A percentile compares a stretch with the other conserved stretches of the same genome.
phyloP scores from a whole-genome alignment of 345 rosid species.

The Melaleuca alternifolia region DNA sequence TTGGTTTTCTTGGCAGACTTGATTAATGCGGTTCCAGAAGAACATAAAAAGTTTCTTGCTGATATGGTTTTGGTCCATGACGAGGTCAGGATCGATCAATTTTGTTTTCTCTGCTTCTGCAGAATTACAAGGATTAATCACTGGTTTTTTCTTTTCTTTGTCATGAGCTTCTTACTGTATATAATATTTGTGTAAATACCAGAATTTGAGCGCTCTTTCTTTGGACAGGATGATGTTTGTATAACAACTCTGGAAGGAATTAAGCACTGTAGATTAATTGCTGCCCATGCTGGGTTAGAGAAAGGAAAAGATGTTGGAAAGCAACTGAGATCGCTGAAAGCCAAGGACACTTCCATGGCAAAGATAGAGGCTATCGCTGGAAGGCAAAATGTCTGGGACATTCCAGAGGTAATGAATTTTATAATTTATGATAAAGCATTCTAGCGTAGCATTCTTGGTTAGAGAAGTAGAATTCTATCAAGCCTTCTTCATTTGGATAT shows the following conservation, averaged over 20 bases:
- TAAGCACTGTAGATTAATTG: slow-evolving; percentile 54
- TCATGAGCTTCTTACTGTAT: not conserved
- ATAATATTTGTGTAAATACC: not conserved
- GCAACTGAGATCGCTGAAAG: slow-evolving; percentile 47
- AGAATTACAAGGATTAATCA: not conserved
- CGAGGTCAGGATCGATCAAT: slow-evolving; percentile 34
- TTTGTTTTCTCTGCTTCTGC: not conserved
- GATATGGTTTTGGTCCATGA: slow-evolving; percentile 81
- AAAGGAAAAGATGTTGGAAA: slow-evolving; percentile 38
- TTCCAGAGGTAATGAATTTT: slow-evolving; percentile 46
- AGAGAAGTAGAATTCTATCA: not conserved
- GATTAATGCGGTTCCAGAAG: slow-evolving; percentile 68
- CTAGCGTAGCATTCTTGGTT: not conserved
- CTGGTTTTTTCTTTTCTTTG: not conserved
- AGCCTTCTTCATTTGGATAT: not conserved
- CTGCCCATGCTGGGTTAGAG: slow-evolving; percentile 74
- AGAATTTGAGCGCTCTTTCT: not conserved
- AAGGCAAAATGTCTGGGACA: slow-evolving; percentile 67
- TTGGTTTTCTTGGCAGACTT: slow-evolving; percentile 35
- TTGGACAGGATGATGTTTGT: slow-evolving; percentile 49
- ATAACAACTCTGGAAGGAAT: slow-evolving; percentile 40
- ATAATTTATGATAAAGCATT: not conserved
- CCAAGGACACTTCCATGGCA: slow-evolving; percentile 43
- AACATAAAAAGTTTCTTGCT: slow-evolving; percentile 77
- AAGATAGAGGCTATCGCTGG: slow-evolving; percentile 60